A percentile compares a stretch with the other conserved stretches of the same genome.
Evolutionary conservation across 805 yeast species (phyloP).

Genomic region (Cyberlindnera americana): DNA sequence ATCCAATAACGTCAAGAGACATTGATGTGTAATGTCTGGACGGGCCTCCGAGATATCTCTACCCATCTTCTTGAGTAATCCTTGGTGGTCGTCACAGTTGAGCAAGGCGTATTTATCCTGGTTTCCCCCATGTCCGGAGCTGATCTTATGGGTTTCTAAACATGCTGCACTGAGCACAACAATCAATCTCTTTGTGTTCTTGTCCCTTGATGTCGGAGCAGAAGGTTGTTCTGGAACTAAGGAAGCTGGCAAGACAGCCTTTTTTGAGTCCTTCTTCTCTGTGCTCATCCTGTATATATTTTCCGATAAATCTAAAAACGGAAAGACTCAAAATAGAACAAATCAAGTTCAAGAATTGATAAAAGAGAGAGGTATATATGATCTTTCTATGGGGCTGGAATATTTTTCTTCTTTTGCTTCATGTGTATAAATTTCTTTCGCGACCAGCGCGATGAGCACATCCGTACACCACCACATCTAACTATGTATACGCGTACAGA

Average conservation of each 20-base stretch:
- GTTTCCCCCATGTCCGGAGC: conserved; percentile 63
- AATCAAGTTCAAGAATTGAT: neutral
- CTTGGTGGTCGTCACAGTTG: conserved; percentile 98
- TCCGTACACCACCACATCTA: conserved; percentile 1
- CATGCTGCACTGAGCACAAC: conserved; percentile 97
- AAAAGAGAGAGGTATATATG: too few species aligned
- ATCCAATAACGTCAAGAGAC: conserved; percentile 87
- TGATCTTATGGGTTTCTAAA: conserved; percentile 88
- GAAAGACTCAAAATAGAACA: too few species aligned
- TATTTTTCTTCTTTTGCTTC: neutral
- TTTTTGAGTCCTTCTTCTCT: conserved; percentile 21
- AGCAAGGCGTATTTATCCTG: conserved; percentile 91
- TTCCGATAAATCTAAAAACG: too few species aligned
- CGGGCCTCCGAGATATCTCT: conserved; percentile 97
- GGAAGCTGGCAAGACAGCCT: conserved; percentile 52
- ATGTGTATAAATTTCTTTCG: neutral
- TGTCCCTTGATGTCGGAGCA: conserved; percentile 78
- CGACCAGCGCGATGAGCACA: neutral
- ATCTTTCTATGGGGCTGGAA: too few species aligned
- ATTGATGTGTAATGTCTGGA: conserved; percentile 99
- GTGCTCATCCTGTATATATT: neutral
- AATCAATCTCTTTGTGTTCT: conserved; percentile 77
- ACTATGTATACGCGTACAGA: neutral
- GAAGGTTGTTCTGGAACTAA: conserved; percentile 86
- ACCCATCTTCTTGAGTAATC: conserved; percentile 89